These are phyloP conservation scores for Balakata baccata DNA, from an alignment of 345 rosid genomes.

Conservation along the genomic window DNA sequence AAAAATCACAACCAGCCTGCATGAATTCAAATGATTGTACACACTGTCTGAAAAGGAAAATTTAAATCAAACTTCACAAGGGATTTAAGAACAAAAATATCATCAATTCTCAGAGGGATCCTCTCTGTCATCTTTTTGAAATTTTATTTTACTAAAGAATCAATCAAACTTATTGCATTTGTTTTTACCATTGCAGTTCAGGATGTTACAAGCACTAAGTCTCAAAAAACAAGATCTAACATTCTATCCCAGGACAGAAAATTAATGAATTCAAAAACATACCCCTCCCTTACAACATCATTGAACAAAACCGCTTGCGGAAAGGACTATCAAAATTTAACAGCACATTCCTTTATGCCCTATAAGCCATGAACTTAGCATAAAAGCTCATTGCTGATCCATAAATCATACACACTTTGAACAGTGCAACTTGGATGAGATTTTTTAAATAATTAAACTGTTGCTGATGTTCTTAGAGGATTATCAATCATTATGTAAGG, in stretches of 20 bases:
- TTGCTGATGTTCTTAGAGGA: constrained; percentile 8
- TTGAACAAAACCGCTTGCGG: background rate
- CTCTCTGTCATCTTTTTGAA: background rate
- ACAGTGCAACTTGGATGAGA: background rate
- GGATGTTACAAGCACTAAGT: too few relatives aligned
- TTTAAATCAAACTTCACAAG: too few relatives aligned
- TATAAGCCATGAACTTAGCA: background rate
- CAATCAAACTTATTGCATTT: too few relatives aligned
- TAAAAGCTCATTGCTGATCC: background rate
- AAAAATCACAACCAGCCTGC: constrained; percentile 96
- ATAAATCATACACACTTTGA: background rate
- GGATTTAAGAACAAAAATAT: background rate
- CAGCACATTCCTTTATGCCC: background rate
- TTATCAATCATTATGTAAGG: constrained; percentile 33
- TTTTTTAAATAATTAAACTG: constrained; percentile 46
- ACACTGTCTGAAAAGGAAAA: background rate
- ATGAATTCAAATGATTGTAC: constrained; percentile 24
- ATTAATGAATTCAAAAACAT: background rate
- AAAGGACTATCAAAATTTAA: background rate
- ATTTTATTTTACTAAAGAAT: background rate
- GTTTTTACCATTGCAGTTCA: too few relatives aligned
- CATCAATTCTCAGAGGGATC: background rate
- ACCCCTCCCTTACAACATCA: background rate
- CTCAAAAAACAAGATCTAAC: too few relatives aligned
- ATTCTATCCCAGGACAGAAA: too few relatives aligned